Base-by-base conservation (phyloP, 2,329 filamentous ascomycete genomes). In the Gyromitra esculenta region DNA sequence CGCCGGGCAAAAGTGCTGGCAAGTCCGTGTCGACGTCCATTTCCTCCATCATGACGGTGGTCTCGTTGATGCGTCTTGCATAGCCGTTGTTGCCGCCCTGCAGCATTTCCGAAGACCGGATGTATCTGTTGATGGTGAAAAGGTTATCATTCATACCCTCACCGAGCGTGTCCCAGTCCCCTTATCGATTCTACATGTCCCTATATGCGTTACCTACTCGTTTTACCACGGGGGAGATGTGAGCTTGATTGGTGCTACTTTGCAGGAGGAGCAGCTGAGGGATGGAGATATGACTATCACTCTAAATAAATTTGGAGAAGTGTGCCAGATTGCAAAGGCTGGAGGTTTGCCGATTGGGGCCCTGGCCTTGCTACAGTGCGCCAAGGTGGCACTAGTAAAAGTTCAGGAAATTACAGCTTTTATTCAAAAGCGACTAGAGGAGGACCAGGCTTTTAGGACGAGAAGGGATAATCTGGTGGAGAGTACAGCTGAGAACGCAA, bases 31-130 rank as follows among this genome's bases (percentile, higher is more conserved):
- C 21, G 95, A 98, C 83, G 89, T 98, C 25, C 96, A 99, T 84
- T 90, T 98, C 60, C 88, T 98, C 59, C 91, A 93, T 65, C 93
- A 94, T 82, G 95, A 98, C 83, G 96, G 96, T 68, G 95, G 94
- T 80, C 87, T 99, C 54, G 89, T 96, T 45, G 95, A 98, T 83
- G 90, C 91, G 1, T 89, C 92, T 25, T 97, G 94, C 82, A 88
- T 97, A 67, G 93, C 93, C 39, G 90, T 97, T 67, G 91, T 98
- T 80, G 92, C 95, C 0, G 94, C 93, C 1, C 86, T 99, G 79
- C 91, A 93, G 78, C 95, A 98, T 85, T 99, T 97, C 85, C 89
- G 93, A 78, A 91, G 94, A 82, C 94, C 94, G 0, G 96, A 98
- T 83, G 93, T 94, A 5, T 91, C 90, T 80, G 92, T 97, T 43